Base-by-base conservation (phyloP, 176 grass and related monocot species). In the Aegilops umbellulata region DNA sequence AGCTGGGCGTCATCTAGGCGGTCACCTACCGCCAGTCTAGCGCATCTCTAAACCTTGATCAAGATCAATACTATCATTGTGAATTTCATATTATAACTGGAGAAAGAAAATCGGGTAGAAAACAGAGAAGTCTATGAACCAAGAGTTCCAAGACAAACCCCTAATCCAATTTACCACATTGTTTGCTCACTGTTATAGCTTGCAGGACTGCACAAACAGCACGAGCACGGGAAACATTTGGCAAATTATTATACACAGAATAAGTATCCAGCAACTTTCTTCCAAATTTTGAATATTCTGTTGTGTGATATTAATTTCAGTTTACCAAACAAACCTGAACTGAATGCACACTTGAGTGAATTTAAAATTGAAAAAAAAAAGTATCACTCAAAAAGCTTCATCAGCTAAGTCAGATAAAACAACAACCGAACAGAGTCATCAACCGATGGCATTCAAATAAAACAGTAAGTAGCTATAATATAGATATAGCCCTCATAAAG, bases 191-290 rank as follows among this genome's bases (percentile, higher is more conserved):
- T 44, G 72, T 15, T 75, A 44, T 46, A 75, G 22, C 20, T 79
- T 38, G 32, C 76, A 62, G 13, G 11, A 79, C 6, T 16, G 60
- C 12, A 61, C 22, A 79, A n/a, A 62, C 22, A 79, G 13, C 36
- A 36, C 22, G 55, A 38, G 60, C 76, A 10, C 12, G 2, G 31
- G 31, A 23, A 25, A n/a, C 24, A 25, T 36, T 61, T 38, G 76
- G 53, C 53, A 78, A 78, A 78, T 58, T 58, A 58, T 22, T 77
- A 76, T 49, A 25, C 32, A 79, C 22, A 60, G 76, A 31, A 79
- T 13, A 58, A 15, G 22, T 38, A 79, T 79, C 57, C n/a, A 61
- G 32, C 77, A 79, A 62, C 7, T 41, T 80, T 10, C 17, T 47
- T 80, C 24, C 27, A 65, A 65, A 44, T 44, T 39, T 24, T 62